A percentile compares a stretch with the other conserved stretches of the same genome.
These are phyloP conservation scores for Diaporthe capsici DNA, from an alignment of 2,329 filamentous ascomycete species.

Conservation along the genomic window DNA sequence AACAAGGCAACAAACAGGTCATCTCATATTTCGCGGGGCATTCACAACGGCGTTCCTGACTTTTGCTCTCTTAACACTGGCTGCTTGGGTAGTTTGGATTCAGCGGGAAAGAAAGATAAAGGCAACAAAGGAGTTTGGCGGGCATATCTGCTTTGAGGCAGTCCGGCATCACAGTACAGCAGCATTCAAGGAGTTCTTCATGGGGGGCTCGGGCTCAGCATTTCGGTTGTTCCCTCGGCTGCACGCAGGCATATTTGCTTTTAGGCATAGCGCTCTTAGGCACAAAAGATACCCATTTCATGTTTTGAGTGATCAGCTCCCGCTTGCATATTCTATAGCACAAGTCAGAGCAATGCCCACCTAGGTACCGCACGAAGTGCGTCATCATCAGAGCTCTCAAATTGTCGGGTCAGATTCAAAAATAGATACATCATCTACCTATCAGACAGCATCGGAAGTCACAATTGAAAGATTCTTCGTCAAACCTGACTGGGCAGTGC, in stretches of 20 bases:
- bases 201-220: not conserved
- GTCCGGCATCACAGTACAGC: conserved; percentile 6
- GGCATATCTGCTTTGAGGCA: conserved; percentile 34
- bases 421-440: not conserved
- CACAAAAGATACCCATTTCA: conserved; percentile 44
- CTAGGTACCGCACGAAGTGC: not conserved
- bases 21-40: not conserved
- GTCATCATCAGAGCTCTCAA: not conserved
- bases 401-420: not conserved
- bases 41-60: not conserved
- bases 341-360: not conserved
- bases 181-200: conserved; percentile 3
- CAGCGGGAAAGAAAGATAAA: not conserved
- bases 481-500: not conserved
- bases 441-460: not conserved
- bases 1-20: conserved; percentile 13
- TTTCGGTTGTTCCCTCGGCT: not conserved
- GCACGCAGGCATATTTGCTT: conserved; percentile 38
- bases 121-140: conserved; percentile 14
- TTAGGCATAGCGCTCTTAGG: conserved; percentile 43
- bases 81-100: not conserved
- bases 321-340: too few species aligned
- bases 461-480: not conserved
- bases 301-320: not conserved
- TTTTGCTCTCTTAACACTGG: not conserved